Base-by-base conservation (phyloP, 257 asterid species). In the Solanum phureja region DNA sequence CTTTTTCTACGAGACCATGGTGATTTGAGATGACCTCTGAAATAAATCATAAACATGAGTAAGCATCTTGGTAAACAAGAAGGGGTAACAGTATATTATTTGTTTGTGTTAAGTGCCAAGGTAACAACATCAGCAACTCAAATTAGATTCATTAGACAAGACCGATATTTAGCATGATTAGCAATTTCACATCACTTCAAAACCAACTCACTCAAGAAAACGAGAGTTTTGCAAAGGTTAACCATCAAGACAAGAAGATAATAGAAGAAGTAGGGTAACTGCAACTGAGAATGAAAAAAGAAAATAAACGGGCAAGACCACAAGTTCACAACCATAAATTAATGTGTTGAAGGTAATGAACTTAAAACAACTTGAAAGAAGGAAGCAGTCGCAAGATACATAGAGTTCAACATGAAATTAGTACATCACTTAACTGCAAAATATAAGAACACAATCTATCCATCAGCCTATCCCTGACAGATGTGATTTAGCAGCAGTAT, bases 1-100 rank as follows among this genome's bases (percentile, higher is more conserved):
- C 98, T 93, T 91, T 95, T 96, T 90, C 98, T 93, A 82, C 97
- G 94, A 83, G 98, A 94, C 98, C 99, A 95, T 88, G 99, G 99
- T 3, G 99, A 96, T 91, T 94, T 96, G 71, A 91, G 95, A 88
- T 93, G 98, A 87, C 91, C 94, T 89, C 98, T 95, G 94, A 91
- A 88, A 91, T 77, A 90, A 85, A 88, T 71, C 87, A 84, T 24
- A 87, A 13, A 27, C 76, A 83, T 64, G 62, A 86, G 85, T 87
- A 83, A 64, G 83, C 68, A 91, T 76, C 81, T 86, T 88, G 66
- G 83, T 69, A 35, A 84, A 68, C 69, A 89, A 84, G 64, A 74
- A 75, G 52, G 49, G 77, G 88, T 81, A 86, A 75, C 38, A 88
- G 83, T 68, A 60, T 5, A 83, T 82, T 82, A 13, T 14, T 79